These are phyloP conservation scores for Aureobasidium sp. DNA, from an alignment of 2,329 filamentous ascomycete species.

Conservation along the genomic window DNA sequence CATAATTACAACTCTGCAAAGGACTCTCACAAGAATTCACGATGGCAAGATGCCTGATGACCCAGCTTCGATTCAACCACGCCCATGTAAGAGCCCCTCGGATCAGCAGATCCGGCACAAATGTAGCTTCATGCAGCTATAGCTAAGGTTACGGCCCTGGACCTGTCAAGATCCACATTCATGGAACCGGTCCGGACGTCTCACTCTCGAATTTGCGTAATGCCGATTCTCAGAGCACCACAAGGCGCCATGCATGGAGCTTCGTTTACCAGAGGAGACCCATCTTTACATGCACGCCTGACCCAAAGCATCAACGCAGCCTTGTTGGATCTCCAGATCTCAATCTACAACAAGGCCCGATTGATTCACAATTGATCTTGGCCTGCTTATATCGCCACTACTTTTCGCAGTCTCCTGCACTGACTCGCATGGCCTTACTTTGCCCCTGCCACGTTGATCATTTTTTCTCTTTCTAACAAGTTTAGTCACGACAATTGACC, in stretches of 20 bases:
- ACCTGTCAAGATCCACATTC: conserved; percentile 8
- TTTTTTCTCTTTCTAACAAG: background rate
- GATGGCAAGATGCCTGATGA: too few relatives aligned
- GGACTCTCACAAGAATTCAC: too few relatives aligned
- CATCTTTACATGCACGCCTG: background rate
- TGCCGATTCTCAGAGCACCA: background rate
- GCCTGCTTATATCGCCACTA: background rate
- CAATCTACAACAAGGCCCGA: background rate
- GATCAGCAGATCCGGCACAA: background rate
- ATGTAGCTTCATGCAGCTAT: background rate
- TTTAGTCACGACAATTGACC: background rate
- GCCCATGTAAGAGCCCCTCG: background rate
- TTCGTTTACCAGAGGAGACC: background rate
- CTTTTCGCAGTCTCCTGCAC: background rate
- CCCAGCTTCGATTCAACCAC: too few relatives aligned
- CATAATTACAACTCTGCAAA: too few relatives aligned
- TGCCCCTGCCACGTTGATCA: background rate
- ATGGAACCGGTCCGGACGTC: background rate
- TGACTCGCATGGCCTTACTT: background rate
- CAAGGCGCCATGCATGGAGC: background rate
- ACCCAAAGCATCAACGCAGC: background rate
- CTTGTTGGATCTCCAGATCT: background rate
- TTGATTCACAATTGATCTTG: background rate
- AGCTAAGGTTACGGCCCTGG: background rate
- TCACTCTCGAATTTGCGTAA: background rate